Base-by-base conservation (phyloP, 2,329 filamentous ascomycete genomes). In the Fusarium tuaranense region DNA sequence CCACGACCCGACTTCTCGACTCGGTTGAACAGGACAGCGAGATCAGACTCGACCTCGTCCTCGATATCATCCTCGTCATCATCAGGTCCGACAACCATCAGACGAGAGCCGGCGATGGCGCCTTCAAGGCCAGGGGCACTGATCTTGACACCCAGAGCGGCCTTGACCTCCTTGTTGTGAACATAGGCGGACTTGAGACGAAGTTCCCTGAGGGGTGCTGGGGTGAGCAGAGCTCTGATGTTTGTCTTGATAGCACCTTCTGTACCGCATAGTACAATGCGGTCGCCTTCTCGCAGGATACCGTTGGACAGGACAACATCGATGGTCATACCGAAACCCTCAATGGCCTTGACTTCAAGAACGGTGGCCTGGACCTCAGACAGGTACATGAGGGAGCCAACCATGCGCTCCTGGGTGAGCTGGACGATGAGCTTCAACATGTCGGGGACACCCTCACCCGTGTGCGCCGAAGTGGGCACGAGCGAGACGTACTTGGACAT, bases 91-190 rank as follows among this genome's bases (percentile, higher is more conserved):
- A 98, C 95, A 32, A 99, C 95, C 79, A 99, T 91, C 78, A 99
- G 88, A 76, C 97, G 92, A 22, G 97, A 99, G 82, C 97, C 97
- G 71, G 97, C 97, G 83, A 99, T 98, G 77, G 97, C 97, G 72
- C 94, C 93, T 83, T 99, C 97, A 25, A 99, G 93, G 73, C 95
- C 95, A 78, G 98, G 97, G 53, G 96, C 97, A 73, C 95, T 95
- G 81, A 99, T 98, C 90, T 99, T 99, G 84, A 99, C 95, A 93
- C 97, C 97, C 80, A 99, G 90, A 10, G 97, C 95, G 22, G 97
- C 97, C 88, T 98, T 99, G 86, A 98, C 95, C 84, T 98, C 95
- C 87, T 99, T 98, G 88, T 99, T 98, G 88, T 99, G 97, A 34
- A 99, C 96, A 80, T 99, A 99, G 73, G 92, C 90, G 4, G 95